Percentiles rank a stretch among this genome's conserved stretches.
Evolutionary conservation across 2,329 filamentous ascomycete genomes (phyloP).

Genomic region (Ophiostoma ips): DNA sequence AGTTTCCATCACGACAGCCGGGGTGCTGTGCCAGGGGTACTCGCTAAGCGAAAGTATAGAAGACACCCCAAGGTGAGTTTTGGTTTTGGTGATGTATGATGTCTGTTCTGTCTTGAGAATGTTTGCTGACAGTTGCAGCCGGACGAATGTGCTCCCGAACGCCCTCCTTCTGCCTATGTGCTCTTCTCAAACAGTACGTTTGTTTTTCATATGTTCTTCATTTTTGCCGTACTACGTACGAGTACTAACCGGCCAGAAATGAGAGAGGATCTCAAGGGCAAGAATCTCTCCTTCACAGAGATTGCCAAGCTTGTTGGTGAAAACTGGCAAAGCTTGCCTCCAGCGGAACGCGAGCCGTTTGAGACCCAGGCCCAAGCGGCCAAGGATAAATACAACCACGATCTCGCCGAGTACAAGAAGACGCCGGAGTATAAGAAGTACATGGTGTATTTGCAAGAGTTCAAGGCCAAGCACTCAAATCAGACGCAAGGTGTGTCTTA

Average conservation of each 20-base stretch:
- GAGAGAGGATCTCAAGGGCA: conserved; percentile 62
- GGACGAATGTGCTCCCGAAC: conserved; percentile 66
- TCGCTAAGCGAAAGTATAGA: conserved; percentile 60
- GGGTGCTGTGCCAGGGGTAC: conserved; percentile 27
- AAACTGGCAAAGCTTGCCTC: conserved; percentile 60
- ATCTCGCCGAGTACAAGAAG: conserved; percentile 64
- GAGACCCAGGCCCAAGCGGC: conserved; percentile 58
- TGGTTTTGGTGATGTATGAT: neutral
- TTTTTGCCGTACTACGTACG: too few relatives aligned
- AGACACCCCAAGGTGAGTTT: conserved; percentile 52
- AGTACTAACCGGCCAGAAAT: conserved; percentile 37
- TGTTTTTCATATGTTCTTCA: too few relatives aligned
- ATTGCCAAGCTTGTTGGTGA: conserved; percentile 74
- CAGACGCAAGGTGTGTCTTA: conserved; percentile 37
- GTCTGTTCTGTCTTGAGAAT: neutral
- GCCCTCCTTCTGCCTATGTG: conserved; percentile 71
- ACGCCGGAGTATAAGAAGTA: conserved; percentile 57
- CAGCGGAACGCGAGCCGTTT: conserved; percentile 54
- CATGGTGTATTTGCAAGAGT: conserved; percentile 58
- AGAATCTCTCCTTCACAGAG: conserved; percentile 67
- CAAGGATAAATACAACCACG: conserved; percentile 65
- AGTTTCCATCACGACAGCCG: conserved; percentile 26
- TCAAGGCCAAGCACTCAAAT: conserved; percentile 57
- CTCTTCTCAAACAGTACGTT: conserved; percentile 66
- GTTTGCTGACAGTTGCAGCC: conserved; percentile 31